phyloP scores from a whole-genome alignment of 2,329 filamentous ascomycete species.

The Aquanectria penicillioides region DNA sequence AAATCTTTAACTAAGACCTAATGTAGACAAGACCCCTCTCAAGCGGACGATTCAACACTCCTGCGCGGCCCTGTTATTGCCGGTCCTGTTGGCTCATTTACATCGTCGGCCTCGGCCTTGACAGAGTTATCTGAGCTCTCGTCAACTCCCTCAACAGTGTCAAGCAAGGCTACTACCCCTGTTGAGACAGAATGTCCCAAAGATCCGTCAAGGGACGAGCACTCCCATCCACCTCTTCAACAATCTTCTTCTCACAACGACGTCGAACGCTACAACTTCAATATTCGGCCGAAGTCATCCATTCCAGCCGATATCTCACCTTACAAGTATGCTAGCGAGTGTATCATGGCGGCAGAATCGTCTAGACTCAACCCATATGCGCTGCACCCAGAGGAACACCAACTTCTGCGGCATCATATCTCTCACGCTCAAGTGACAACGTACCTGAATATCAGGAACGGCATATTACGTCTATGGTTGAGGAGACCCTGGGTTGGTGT shows the following conservation, averaged over 20 bases:
- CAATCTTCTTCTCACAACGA: constrained; percentile 43
- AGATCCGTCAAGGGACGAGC: constrained; percentile 34
- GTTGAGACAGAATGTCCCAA: constrained; percentile 52
- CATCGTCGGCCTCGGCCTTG: constrained; percentile 62
- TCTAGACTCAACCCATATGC: constrained; percentile 91
- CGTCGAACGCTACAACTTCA: constrained; percentile 56
- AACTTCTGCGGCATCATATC: constrained; percentile 81
- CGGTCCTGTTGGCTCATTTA: constrained; percentile 53
- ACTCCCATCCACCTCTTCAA: constrained; percentile 24
- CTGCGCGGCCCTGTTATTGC: constrained; percentile 28
- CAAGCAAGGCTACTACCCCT: constrained; percentile 73
- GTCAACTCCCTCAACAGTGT: constrained; percentile 63
- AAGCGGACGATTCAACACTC: constrained; percentile 28
- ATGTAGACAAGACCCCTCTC: constrained; percentile 34
- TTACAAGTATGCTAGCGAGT: constrained; percentile 88
- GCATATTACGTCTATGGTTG: constrained; percentile 90
- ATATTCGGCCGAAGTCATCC: constrained; percentile 80
- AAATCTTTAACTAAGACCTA: constrained; percentile 4
- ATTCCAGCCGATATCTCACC: constrained; percentile 80
- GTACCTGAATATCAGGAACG: constrained; percentile 96
- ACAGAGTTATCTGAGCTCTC: constrained; percentile 67
- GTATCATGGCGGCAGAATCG: constrained; percentile 87
- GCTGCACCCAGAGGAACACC: constrained; percentile 85
- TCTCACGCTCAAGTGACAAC: constrained; percentile 91
- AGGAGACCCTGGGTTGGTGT: constrained; percentile 86